A percentile compares a stretch with the other conserved stretches of the same genome.
These are phyloP conservation scores for Aspergillus campestris DNA, from an alignment of 495 filamentous ascomycete genomes.

Conservation along the genomic window DNA sequence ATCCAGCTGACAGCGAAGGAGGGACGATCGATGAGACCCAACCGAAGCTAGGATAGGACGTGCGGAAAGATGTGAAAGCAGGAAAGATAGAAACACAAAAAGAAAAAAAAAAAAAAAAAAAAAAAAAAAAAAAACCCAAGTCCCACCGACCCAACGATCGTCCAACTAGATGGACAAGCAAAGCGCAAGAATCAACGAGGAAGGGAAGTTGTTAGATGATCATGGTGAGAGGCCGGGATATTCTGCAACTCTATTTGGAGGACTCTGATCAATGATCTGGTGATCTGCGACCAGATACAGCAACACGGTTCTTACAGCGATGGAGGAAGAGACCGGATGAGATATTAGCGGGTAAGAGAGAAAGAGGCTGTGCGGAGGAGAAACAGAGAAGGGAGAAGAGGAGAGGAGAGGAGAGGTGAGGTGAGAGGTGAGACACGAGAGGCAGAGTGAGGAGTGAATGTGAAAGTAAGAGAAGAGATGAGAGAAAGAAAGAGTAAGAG, in stretches of 20 bases:
- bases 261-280: not conserved
- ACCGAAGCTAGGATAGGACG: not conserved
- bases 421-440: not conserved
- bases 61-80: not conserved
- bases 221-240: constrained; percentile 10
- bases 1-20: not conserved
- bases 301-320: too few relatives aligned
- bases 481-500: not conserved
- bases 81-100: not conserved
- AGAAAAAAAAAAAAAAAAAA: not conserved
- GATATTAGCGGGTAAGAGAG: too few relatives aligned
- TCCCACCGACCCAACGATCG: constrained; percentile 2
- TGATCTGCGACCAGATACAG: too few relatives aligned
- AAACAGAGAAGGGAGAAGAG: too few relatives aligned
- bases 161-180: too few relatives aligned
- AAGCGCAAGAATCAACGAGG: constrained; percentile 9
- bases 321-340: not conserved
- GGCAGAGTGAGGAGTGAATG: not conserved
- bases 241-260: constrained; percentile 2
- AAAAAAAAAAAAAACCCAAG: not conserved
- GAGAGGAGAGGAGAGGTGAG: not conserved
- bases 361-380: too few relatives aligned
- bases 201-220: constrained; percentile 6
- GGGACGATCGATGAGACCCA: not conserved
- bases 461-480: not conserved